Evolutionary conservation across 352 stramenopile species (phyloP), one percentile per base, ranked within the genome.

Genomic region (Phytopythium vexans): DNA sequence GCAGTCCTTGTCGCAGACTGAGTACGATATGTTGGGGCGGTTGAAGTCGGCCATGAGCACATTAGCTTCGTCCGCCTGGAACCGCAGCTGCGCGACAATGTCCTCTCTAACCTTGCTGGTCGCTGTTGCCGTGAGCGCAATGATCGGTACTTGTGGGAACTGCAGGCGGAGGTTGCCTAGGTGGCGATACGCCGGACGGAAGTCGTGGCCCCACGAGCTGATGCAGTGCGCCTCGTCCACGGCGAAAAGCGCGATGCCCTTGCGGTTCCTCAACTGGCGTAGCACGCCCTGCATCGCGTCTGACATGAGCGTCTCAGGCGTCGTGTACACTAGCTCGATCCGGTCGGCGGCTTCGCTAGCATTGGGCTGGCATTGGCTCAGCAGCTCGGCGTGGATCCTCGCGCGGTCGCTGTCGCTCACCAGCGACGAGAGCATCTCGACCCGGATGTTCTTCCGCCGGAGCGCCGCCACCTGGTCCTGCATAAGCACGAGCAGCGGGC

Each of bases 201-300:
- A 98, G 66, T 97, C 91, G 64, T 96, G 76, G 58, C 37, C 77
- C 89, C 88, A 97, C 8, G 96, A 87, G 34, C 82, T 95, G 63
- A 98, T 87, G 66, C 91, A 98, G 57, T 98, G 92, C 4, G 88
- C 89, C 57, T 98, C 92, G 53, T 98, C 92, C 34, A 97, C 54
- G 48, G 66, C 79, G 73, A 68, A 96, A 56, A 73, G 81, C 35
- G 73, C 66, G 33, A 82, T 54, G 0, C 53, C 72, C 1, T 64
- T 48, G 12, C 33, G 40, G 42, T 54, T 43, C 37, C 69, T 43
- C 37, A 86, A 44, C 39, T 71, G 50, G 2, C 46, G 42, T 8
- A 89, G 52, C 8, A 89, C 42, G 8, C 48, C 27, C 37, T 71
- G 68, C 53, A 96, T 84, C 1, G 72, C 68, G 0, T 71, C 69